A percentile compares a stretch with the other conserved stretches of the same genome.
Conservation (phyloP, 2,329 filamentous ascomycete genomes). For the Helotiales sp. region DNA sequence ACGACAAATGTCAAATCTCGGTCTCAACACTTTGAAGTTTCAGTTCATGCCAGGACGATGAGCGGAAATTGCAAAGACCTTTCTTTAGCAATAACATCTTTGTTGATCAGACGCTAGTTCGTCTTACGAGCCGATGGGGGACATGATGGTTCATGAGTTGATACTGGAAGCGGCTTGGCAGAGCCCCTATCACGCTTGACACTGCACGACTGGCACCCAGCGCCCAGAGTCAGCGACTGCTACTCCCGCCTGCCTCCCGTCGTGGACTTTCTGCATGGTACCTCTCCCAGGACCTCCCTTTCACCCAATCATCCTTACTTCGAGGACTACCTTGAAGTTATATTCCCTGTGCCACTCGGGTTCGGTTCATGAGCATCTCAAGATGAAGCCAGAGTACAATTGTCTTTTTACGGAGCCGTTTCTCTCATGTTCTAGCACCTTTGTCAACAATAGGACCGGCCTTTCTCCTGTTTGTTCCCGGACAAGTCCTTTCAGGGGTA, state of each 20-base stretch:
- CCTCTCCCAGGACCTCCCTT: neutral
- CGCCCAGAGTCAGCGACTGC: neutral
- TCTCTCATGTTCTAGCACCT: neutral
- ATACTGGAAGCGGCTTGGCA: neutral
- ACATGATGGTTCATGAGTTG: neutral
- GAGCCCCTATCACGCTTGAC: neutral
- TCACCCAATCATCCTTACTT: neutral
- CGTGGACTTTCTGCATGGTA: slow-evolving; percentile 1
- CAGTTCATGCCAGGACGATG: slow-evolving; percentile 13
- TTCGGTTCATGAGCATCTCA: neutral
- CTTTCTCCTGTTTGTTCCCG: slow-evolving; percentile 6
- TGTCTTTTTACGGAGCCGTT: neutral
- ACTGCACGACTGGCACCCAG: slow-evolving; percentile 4
- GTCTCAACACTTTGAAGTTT: slow-evolving; percentile 6
- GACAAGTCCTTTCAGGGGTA: slow-evolving; percentile 14
- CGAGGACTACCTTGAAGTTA: neutral
- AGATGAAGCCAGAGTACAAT: neutral
- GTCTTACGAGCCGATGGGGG: slow-evolving; percentile 13
- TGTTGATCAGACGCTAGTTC: slow-evolving; percentile 14
- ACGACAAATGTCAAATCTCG: neutral
- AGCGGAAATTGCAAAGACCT: slow-evolving; percentile 8
- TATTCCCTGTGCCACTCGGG: neutral
- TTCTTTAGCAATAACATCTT: slow-evolving; percentile 2
- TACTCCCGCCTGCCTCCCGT: neutral
- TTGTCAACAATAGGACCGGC: neutral